Evolutionary conservation across 139 green algal species (phyloP), one percentile per base, ranked within the genome.

Genomic region (Nannochloris sp.): DNA sequence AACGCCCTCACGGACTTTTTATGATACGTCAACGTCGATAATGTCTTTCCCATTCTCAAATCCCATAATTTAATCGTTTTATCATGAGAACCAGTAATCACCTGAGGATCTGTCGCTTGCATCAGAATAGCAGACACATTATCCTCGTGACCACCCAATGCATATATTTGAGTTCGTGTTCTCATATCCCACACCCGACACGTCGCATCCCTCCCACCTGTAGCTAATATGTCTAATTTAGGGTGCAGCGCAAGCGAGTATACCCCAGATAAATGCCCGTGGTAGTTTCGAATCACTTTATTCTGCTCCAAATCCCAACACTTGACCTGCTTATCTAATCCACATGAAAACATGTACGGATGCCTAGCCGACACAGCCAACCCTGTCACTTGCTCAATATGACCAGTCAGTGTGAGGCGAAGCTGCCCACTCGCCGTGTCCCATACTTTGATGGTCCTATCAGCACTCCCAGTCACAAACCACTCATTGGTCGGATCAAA

Each of bases 241-340:
- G 93, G 94, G 73, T 99, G 94, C 59, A 97, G 79, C 13, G 88
- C 84, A n/a, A 99, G 76, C 53, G 74, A 88, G 79, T 98, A 98
- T 25, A 99, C 87, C 33, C 94, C 94, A 28, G 85, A 95, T 59
- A 99, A 79, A 67, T 99, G 94, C 6, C 94, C 94, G 72, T 99
- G 94, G 78, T 98, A 99, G 53, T 92, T 84, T 23, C 93, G 78
- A 64, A 99, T 97, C 17, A 97, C 91, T 82, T 98, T 97, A 81
- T 99, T 99, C 66, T 92, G 82, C 76, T 99, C 94, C 57, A 99
- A 78, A 77, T 99, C 94, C 94, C 94, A 99, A 79, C 93, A 99
- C 82, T 97, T 98, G 71, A 98, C 94, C 74, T 84, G 81, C 76
- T 99, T 99, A 80, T 99, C 94, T 36, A 98, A 76, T 17, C 79